Conservation (phyloP, 352 stramenopile species). For the Phytophthora pinifolia region DNA sequence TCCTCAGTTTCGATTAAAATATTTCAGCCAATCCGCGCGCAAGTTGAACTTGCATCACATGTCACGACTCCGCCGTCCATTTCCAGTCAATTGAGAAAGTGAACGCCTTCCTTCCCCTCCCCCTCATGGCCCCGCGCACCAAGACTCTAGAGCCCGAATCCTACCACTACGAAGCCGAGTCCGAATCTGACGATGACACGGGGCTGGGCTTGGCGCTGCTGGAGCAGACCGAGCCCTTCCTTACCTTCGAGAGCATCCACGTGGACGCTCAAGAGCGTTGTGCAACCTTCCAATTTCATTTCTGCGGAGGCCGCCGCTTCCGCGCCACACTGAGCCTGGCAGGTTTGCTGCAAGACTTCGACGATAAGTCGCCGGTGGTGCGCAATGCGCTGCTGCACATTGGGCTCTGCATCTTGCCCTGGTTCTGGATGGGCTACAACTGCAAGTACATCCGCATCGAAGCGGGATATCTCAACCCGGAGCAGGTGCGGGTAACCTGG, state of each 20-base stretch:
- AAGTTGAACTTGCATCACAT: slow-evolving; percentile 18
- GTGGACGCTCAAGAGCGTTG: slow-evolving; percentile 12
- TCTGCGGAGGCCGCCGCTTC: slow-evolving; percentile 37
- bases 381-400: slow-evolving; percentile 38
- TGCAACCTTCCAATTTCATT: slow-evolving; percentile 41
- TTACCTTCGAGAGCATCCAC: slow-evolving; percentile 37
- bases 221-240: slow-evolving; percentile 36
- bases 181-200: slow-evolving; percentile 26
- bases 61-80: slow-evolving; percentile 14
- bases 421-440: slow-evolving; percentile 48
- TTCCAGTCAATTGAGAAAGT: slow-evolving; percentile 5
- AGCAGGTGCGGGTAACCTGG: slow-evolving; percentile 23
- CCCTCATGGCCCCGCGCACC: slow-evolving; percentile 16
- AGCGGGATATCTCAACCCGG: slow-evolving; percentile 33
- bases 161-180: slow-evolving; percentile 22
- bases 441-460: slow-evolving; percentile 40
- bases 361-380: slow-evolving; percentile 11
- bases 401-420: slow-evolving; percentile 38
- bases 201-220: slow-evolving; percentile 27
- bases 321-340: slow-evolving; percentile 30
- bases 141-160: slow-evolving; percentile 5
- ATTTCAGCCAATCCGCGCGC: slow-evolving; percentile 22
- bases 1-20: slow-evolving; percentile 6
- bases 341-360: slow-evolving; percentile 7
- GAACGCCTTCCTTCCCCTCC: background rate